Base-by-base conservation (phyloP, 805 yeast species). In the Candida golubevii region DNA sequence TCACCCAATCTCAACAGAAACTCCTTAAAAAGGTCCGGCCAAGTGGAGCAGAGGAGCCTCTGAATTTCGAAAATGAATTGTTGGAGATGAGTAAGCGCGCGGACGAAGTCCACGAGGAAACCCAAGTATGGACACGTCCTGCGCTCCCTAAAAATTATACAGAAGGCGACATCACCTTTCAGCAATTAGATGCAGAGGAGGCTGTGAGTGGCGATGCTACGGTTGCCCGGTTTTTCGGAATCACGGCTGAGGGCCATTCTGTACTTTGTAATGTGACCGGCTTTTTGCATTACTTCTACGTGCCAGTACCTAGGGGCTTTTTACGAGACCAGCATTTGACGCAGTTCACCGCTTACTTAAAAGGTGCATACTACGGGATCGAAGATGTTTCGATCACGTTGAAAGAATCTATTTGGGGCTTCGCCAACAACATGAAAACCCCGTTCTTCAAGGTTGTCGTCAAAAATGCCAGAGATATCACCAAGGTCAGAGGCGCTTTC, bases 141-240 rank as follows among this genome's bases (percentile, higher is more conserved):
- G 70, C 75, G 0, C 55, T 80, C 6, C 78, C 84, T 2, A 34
- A 42, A 1, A 68, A 75, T 42, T 74, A 83, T 2, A 54, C 57
- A 1, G 60, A 61, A 1, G 59, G 62, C 33, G 89, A 84, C 55
- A 72, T 85, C 26, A 72, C 77, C 1, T 90, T 90, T 61, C 98
- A 93, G 63, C 99, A 93, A 58, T 71, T 93, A 55, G 99, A 93
- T 62, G 96, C 95, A 1, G 98, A 93, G 57, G 99, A 93, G 57
- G 77, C 86, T 3, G 60, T 66, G 27, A 60, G 77, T 8, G 77
- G 78, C 32, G 82, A 79, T 12, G 71, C 76, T 26, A 77, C 85
- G 0, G 74, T 79, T 1, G 86, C 90, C 0, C 77, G 97, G 44
- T 84, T 95, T 58, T 93, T 90, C 63, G 99, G 99, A 45, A 89